These are phyloP conservation scores for Leishmania martiniquensis DNA, from an alignment of 208 protist species.

Conservation along the genomic window DNA sequence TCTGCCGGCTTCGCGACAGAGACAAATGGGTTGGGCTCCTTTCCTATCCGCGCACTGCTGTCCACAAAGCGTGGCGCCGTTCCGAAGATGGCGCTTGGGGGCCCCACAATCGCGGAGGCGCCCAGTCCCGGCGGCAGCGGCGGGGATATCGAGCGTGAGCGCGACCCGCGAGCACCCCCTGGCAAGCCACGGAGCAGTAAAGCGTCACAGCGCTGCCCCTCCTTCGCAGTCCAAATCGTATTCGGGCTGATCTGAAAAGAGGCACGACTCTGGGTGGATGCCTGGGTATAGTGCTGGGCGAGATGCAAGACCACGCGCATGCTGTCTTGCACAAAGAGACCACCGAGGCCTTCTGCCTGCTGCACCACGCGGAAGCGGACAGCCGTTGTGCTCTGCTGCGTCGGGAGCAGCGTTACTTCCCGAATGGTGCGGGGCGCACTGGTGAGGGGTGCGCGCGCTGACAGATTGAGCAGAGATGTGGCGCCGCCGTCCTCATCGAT, in stretches of 20 bases:
- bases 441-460: not conserved
- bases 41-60: constrained; percentile 9
- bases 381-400: constrained; percentile 22
- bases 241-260: constrained; percentile 1
- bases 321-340: constrained; percentile 51
- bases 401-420: constrained; percentile 29
- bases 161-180: not conserved
- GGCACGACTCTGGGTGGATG: not conserved
- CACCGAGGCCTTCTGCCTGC: constrained; percentile 40
- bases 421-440: constrained; percentile 27
- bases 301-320: constrained; percentile 61
- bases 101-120: not conserved
- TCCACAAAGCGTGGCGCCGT: constrained; percentile 18
- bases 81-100: constrained; percentile 29
- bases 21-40: constrained; percentile 52
- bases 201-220: not conserved
- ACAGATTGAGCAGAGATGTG: not conserved
- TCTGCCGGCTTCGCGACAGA: constrained; percentile 18
- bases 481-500: not conserved
- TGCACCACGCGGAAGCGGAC: constrained; percentile 40
- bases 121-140: not conserved
- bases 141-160: constrained; percentile 9
- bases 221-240: constrained; percentile 1
- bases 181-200: no score
- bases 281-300: constrained; percentile 48